Evolutionary conservation across 1,284 basidiomycete species (phyloP), one percentile per base, ranked within the genome.

Genomic region (Clitocybe nebularis): DNA sequence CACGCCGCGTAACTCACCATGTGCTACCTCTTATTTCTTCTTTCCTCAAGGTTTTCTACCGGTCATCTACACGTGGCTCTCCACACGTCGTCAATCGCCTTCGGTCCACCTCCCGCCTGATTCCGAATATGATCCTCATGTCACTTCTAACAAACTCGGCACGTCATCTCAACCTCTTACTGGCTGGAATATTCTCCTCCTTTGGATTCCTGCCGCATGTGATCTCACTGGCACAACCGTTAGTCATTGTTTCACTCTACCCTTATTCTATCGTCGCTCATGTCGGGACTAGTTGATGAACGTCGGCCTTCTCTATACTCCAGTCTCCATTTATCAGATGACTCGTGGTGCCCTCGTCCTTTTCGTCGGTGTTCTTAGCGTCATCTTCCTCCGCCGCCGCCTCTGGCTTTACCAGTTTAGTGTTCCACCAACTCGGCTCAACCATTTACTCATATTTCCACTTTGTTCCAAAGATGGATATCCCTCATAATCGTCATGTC

Each of bases 261-360:
- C 11, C 24, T 10, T 40, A 22, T 35, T 37, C 17, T 41, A 36
- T 26, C 16, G 37, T 43, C 36, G 43, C 48, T 45, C 25, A 29
- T 51, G 48, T 59, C n/a, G n/a, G n/a, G n/a, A n/a, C n/a, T n/a
- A 92, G 77, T 74, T 94, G 54, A 97, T 97, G 94, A 96, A 96
- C 57, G 75, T 94, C 54, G 94, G 93, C 44, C 77, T 98, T 40
- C 78, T 98, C 36, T 92, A 95, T 63, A 95, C 92, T 1, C 94
- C 94, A 17, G 95, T 98, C 32, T 96, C 93, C 39, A 93, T 99
- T 56, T 98, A 91, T 73, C 95, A 95, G 69, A 98, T 98, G 95
- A 92, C 89, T 29, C 82, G 96, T 50, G 96, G 96, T 30, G 91
- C 94, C 9, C 81, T 99, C 44, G 95, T 99, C 40, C 79, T 99